Conservation (phyloP, 345 rosid genomes). For the Geranium rotundifolium region DNA sequence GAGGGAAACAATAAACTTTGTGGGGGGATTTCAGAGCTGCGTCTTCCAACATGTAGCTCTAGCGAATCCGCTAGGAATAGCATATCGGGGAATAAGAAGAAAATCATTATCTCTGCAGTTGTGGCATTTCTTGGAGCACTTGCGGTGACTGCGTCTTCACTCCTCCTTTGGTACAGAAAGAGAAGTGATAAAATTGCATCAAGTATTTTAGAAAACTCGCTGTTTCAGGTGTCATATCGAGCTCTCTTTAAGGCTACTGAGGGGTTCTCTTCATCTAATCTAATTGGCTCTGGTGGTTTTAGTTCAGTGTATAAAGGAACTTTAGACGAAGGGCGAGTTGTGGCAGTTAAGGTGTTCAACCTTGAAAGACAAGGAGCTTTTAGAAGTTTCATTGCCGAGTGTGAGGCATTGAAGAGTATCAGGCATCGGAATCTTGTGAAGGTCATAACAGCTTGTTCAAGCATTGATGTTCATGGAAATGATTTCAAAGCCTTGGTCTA, state of each 20-base stretch:
- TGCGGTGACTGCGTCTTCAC: neutral
- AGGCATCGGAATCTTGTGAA: conserved; percentile 21
- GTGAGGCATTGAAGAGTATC: conserved; percentile 14
- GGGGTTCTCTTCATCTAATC: conserved; percentile 15
- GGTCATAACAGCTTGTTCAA: conserved; percentile 15
- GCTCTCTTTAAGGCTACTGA: conserved; percentile 18
- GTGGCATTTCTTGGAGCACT: neutral
- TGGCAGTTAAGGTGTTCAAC: conserved; percentile 20
- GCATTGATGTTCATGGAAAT: conserved; percentile 11
- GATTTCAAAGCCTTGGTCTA: conserved; percentile 26
- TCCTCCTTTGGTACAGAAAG: neutral
- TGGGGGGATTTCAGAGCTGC: conserved; percentile 18
- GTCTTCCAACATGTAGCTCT: conserved; percentile 11
- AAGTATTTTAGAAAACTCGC: neutral
- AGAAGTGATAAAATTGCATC: neutral
- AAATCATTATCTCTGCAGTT: neutral
- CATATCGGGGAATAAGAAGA: neutral
- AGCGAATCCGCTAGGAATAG: neutral
- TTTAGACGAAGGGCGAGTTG: neutral
- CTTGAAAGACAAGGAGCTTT: conserved; percentile 14
- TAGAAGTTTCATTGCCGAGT: conserved; percentile 18
- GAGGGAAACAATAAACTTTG: conserved; percentile 26
- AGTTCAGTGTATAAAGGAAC: conserved; percentile 21
- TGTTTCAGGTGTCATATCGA: conserved; percentile 9
- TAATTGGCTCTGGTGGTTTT: conserved; percentile 17